These are phyloP conservation scores for Talaromyces adpressus DNA, from an alignment of 495 filamentous ascomycete genomes.

Conservation along the genomic window DNA sequence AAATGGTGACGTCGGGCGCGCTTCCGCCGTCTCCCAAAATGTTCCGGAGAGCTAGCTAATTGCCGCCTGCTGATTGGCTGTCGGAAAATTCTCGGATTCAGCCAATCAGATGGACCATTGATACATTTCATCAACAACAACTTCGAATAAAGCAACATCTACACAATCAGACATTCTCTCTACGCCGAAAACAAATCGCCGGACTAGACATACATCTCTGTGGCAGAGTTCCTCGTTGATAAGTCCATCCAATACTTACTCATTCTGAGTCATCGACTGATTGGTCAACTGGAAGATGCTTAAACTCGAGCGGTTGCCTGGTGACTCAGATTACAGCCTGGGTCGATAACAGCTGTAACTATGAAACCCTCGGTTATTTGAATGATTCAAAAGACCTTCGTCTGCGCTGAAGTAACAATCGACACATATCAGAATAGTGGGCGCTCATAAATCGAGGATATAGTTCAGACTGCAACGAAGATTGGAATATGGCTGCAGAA, in stretches of 20 bases:
- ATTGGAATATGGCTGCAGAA: neutral
- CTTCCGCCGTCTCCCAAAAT: neutral
- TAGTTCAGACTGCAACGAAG: neutral
- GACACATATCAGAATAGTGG: neutral
- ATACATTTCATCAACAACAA: neutral
- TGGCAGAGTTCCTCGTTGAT: neutral
- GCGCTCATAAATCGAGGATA: neutral
- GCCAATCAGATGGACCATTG: neutral
- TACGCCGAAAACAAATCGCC: neutral
- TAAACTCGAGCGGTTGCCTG: neutral
- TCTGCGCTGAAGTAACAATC: neutral
- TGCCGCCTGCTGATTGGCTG: neutral
- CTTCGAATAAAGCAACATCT: neutral
- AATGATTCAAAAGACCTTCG: neutral
- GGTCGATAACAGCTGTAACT: neutral
- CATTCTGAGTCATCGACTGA: slow-evolving; percentile 5
- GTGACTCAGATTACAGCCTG: neutral
- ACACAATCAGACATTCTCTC: neutral
- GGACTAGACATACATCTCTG: neutral
- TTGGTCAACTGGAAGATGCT: neutral
- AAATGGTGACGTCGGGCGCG: slow-evolving; percentile 5
- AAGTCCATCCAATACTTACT: neutral
- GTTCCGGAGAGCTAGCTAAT: neutral
- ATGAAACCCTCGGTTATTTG: neutral
- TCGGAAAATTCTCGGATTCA: neutral